A percentile compares a stretch with the other conserved stretches of the same genome.
These are phyloP conservation scores for Mycena chlorophos DNA, from an alignment of 768 basidiomycete species.

Conservation along the genomic window DNA sequence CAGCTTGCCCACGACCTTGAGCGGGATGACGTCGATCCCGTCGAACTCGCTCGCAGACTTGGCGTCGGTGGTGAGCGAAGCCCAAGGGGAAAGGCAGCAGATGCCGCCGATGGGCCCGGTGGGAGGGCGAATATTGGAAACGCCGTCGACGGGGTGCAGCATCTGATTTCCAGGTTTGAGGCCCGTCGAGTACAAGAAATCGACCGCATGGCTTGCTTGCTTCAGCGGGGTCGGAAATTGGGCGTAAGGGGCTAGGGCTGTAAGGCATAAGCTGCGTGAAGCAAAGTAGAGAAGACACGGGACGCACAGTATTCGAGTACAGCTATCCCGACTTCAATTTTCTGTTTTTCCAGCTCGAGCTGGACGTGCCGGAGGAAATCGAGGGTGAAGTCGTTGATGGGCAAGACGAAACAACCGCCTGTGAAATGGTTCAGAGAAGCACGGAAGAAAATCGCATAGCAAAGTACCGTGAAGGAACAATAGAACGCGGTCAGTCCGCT, in stretches of 20 bases:
- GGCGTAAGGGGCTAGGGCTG: no score
- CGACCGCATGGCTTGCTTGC: no score
- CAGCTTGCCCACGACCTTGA: slow-evolving; percentile 21
- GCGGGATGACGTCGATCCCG: slow-evolving; percentile 26
- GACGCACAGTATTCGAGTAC: background rate
- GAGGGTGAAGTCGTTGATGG: slow-evolving; percentile 21
- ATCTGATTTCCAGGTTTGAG: no score
- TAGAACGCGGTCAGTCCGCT: slow-evolving; percentile 33
- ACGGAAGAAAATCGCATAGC: background rate
- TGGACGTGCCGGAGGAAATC: slow-evolving; percentile 29
- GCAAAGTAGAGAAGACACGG: no score
- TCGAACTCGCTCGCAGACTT: slow-evolving; percentile 14
- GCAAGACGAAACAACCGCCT: slow-evolving; percentile 33
- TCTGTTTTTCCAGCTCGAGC: slow-evolving; percentile 15
- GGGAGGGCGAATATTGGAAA: slow-evolving; percentile 29
- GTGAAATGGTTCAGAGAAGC: background rate
- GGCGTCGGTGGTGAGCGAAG: slow-evolving; percentile 22
- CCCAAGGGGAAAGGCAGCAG: slow-evolving; percentile 36
- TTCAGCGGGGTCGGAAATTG: no score
- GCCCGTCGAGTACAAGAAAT: no score
- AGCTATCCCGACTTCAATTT: slow-evolving; percentile 9
- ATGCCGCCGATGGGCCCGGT: slow-evolving; percentile 32
- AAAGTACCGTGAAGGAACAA: slow-evolving; percentile 34
- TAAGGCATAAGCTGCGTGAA: no score
- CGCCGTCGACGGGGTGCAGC: slow-evolving; percentile 31